These are phyloP conservation scores for Trichocladium antarcticum DNA, from an alignment of 495 filamentous ascomycete genomes.

Conservation along the genomic window DNA sequence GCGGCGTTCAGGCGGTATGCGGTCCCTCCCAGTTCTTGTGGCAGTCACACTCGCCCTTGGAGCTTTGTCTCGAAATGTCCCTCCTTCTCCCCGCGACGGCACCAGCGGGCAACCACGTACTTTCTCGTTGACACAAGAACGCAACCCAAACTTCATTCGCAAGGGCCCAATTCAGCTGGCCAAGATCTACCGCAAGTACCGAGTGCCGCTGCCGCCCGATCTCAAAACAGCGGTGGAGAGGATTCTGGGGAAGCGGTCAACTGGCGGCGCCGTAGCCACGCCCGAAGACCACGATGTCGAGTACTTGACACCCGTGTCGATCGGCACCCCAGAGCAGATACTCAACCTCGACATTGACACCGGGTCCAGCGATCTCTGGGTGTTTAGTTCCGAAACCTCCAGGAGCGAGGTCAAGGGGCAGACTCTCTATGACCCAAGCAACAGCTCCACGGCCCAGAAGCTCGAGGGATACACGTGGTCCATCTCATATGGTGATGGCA, in stretches of 20 bases:
- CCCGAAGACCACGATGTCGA: slow-evolving; percentile 50
- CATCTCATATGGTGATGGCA: slow-evolving; percentile 64
- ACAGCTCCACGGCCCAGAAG: slow-evolving; percentile 37
- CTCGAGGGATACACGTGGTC: slow-evolving; percentile 49
- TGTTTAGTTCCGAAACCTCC: slow-evolving; percentile 27
- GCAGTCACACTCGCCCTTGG: slow-evolving; percentile 32
- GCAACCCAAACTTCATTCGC: slow-evolving; percentile 36
- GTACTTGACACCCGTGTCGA: slow-evolving; percentile 55
- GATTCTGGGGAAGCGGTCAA: slow-evolving; percentile 7
- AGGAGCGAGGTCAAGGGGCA: slow-evolving; percentile 36
- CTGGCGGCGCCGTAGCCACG: slow-evolving; percentile 35
- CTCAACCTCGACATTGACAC: slow-evolving; percentile 65
- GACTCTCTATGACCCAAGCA: slow-evolving; percentile 46
- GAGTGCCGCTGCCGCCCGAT: slow-evolving; percentile 28
- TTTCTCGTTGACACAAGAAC: slow-evolving; percentile 40
- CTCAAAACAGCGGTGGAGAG: slow-evolving; percentile 3
- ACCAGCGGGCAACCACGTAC: slow-evolving; percentile 20
- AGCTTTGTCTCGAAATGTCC: slow-evolving; percentile 27
- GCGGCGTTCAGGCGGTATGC: no score
- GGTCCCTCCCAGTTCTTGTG: slow-evolving; percentile 8
- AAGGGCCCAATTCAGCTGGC: slow-evolving; percentile 43
- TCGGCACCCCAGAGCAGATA: slow-evolving; percentile 47
- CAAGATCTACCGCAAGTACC: slow-evolving; percentile 50
- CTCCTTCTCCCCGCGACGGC: background rate
- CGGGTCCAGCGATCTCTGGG: slow-evolving; percentile 63